Evolutionary conservation across 2,329 filamentous ascomycete species (phyloP).

Genomic region (Davidsoniella virescens): DNA sequence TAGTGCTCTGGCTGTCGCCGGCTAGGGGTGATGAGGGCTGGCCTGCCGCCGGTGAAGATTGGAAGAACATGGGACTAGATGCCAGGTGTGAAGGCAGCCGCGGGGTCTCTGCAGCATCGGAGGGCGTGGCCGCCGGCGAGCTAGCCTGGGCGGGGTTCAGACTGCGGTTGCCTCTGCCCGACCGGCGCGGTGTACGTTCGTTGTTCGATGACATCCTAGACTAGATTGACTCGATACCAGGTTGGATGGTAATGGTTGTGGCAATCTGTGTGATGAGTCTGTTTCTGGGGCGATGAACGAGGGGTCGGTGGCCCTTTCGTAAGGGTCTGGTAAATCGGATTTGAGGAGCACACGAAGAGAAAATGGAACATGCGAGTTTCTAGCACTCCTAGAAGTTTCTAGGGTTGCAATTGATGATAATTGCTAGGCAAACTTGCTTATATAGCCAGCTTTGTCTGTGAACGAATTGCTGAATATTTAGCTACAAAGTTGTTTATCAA

Average conservation of each 20-base stretch:
- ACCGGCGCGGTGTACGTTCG: slow-evolving; percentile 9
- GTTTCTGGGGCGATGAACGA: neutral
- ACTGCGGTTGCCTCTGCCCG: slow-evolving; percentile 1
- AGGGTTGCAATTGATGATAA: neutral
- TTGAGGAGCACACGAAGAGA: no score
- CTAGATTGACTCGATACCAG: neutral
- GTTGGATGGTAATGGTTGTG: no score
- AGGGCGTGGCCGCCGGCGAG: slow-evolving; percentile 8
- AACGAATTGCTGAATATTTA: neutral
- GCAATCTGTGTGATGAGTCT: neutral
- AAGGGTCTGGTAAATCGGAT: no score
- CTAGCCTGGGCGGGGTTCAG: slow-evolving; percentile 3
- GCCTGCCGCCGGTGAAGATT: slow-evolving; percentile 29
- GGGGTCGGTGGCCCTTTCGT: neutral
- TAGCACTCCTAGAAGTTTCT: neutral
- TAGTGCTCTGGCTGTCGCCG: slow-evolving; percentile 17
- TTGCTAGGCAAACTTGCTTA: neutral
- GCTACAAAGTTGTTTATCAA: neutral
- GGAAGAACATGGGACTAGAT: slow-evolving; percentile 72
- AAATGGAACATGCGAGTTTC: no score
- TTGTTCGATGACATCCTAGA: slow-evolving; percentile 8
- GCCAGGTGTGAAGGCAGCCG: slow-evolving; percentile 28
- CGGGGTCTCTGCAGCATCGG: slow-evolving; percentile 9
- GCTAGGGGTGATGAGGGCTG: slow-evolving; percentile 11
- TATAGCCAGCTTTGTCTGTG: neutral